A percentile compares a stretch with the other conserved stretches of the same genome.
These are phyloP conservation scores for Sphaerulina populicola DNA, from an alignment of 2,329 filamentous ascomycete species.

Conservation along the genomic window DNA sequence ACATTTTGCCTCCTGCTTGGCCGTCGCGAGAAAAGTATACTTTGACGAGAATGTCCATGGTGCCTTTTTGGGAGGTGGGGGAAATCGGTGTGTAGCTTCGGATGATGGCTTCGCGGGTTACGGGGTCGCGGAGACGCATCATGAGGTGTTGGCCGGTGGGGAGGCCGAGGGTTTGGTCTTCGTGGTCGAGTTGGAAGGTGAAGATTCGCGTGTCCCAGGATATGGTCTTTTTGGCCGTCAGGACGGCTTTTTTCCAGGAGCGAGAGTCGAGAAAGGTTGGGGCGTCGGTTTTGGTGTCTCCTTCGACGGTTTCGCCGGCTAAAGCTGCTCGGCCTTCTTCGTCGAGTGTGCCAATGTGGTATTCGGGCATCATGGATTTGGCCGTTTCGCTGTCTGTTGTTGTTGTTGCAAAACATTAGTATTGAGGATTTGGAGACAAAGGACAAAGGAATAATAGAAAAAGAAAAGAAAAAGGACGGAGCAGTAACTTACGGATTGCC, in stretches of 20 bases:
- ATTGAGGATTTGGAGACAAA: no score
- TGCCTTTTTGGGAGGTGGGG: conserved; percentile 51
- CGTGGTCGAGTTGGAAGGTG: conserved; percentile 67
- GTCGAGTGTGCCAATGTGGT: conserved; percentile 75
- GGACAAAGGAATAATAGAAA: no score
- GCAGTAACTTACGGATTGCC: conserved; percentile 65
- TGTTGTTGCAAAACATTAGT: not conserved
- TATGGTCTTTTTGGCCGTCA: conserved; percentile 59
- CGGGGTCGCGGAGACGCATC: conserved; percentile 68
- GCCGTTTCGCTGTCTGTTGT: conserved; percentile 84
- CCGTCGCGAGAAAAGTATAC: conserved; percentile 59
- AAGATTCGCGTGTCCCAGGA: conserved; percentile 77
- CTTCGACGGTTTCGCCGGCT: conserved; percentile 36
- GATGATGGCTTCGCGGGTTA: conserved; percentile 63
- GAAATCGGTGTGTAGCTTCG: conserved; percentile 82
- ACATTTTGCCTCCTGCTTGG: conserved; percentile 68
- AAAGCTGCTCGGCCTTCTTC: conserved; percentile 50
- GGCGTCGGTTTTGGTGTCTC: conserved; percentile 39
- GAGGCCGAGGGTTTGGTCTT: conserved; percentile 61
- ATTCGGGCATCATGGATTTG: conserved; percentile 77
- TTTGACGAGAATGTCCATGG: conserved; percentile 70
- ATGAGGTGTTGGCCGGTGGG: conserved; percentile 82
- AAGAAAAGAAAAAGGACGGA: not conserved
- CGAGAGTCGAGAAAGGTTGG: conserved; percentile 63
- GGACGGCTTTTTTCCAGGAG: conserved; percentile 62